phyloP scores from a whole-genome alignment of 75 land plant genomes.

The Larix kaempferi region DNA sequence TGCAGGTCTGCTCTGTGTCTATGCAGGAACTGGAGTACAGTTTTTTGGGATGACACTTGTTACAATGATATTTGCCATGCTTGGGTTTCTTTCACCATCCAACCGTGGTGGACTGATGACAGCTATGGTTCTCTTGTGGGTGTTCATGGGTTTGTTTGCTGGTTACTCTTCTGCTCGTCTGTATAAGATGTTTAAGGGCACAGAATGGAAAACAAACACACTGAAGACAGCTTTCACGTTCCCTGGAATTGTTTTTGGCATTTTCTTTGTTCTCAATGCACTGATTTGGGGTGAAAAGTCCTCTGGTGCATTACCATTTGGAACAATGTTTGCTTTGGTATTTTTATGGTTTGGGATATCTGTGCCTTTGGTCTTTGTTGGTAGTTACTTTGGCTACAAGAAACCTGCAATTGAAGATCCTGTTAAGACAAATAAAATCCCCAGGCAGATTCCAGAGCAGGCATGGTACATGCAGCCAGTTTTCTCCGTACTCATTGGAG shows the following conservation, averaged over 20 bases:
- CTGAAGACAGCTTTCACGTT: slow-evolving; percentile 46
- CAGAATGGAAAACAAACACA: slow-evolving; percentile 56
- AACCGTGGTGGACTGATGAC: slow-evolving; percentile 59
- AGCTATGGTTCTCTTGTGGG: slow-evolving; percentile 54
- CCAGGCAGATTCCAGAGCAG: slow-evolving; percentile 56
- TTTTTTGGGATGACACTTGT: slow-evolving; percentile 57
- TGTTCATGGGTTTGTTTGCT: slow-evolving; percentile 51
- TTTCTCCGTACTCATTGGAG: slow-evolving; percentile 50
- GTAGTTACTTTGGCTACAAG: slow-evolving; percentile 50
- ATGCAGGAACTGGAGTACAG: slow-evolving; percentile 56
- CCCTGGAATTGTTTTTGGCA: slow-evolving; percentile 33
- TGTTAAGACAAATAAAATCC: slow-evolving; percentile 49
- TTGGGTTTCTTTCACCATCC: slow-evolving; percentile 50
- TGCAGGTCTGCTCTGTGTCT: slow-evolving; percentile 41
- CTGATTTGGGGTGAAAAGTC: slow-evolving; percentile 66
- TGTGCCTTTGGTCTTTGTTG: slow-evolving; percentile 58
- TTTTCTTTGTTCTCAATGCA: slow-evolving; percentile 49
- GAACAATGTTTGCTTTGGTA: slow-evolving; percentile 52
- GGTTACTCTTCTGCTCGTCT: slow-evolving; percentile 46
- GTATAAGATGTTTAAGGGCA: slow-evolving; percentile 48
- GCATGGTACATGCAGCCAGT: slow-evolving; percentile 63
- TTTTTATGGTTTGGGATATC: slow-evolving; percentile 65
- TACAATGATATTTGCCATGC: slow-evolving; percentile 52
- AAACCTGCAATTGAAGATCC: slow-evolving; percentile 61
- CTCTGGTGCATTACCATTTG: slow-evolving; percentile 47